Evolutionary conservation across 2,329 filamentous ascomycete genomes (phyloP).

Genomic region (Elsinoe perseae): DNA sequence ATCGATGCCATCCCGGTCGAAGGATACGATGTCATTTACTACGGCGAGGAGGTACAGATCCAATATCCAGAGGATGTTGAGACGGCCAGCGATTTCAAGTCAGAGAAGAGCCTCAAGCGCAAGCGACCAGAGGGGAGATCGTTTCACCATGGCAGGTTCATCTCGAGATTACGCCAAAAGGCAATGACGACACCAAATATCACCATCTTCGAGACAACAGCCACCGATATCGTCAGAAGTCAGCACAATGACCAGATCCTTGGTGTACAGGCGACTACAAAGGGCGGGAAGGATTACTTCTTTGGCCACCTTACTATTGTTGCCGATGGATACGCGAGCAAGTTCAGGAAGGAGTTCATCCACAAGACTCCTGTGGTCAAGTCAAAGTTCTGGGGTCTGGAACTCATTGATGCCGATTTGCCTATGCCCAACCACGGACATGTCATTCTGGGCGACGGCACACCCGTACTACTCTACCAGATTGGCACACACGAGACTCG

Average conservation of each 20-base stretch:
- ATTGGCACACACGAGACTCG: slow-evolving; percentile 93
- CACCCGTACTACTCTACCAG: slow-evolving; percentile 87
- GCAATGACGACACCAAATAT: slow-evolving; percentile 73
- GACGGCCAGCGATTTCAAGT: slow-evolving; percentile 28
- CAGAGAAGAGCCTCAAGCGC: slow-evolving; percentile 29
- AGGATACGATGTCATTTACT: slow-evolving; percentile 83
- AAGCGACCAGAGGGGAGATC: slow-evolving; percentile 62
- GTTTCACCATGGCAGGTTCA: slow-evolving; percentile 94
- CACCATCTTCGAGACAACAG: slow-evolving; percentile 84
- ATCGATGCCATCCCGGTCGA: slow-evolving; percentile 79
- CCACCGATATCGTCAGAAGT: slow-evolving; percentile 64
- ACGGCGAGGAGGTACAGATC: slow-evolving; percentile 64
- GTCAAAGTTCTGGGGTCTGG: slow-evolving; percentile 88
- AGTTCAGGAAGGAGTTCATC: slow-evolving; percentile 77
- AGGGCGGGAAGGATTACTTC: slow-evolving; percentile 60
- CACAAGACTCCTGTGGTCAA: slow-evolving; percentile 59
- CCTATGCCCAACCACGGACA: slow-evolving; percentile 71
- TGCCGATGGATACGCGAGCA: slow-evolving; percentile 86
- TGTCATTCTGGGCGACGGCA: slow-evolving; percentile 70
- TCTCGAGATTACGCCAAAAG: slow-evolving; percentile 68
- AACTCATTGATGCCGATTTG: slow-evolving; percentile 79
- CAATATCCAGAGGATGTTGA: slow-evolving; percentile 61
- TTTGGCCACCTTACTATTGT: slow-evolving; percentile 84
- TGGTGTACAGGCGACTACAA: slow-evolving; percentile 69
- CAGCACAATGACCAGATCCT: slow-evolving; percentile 64